A percentile compares a stretch with the other conserved stretches of the same genome.
These are phyloP conservation scores for Amoebophrya sp. DNA, from an alignment of 169 alveolate species.

Conservation along the genomic window DNA sequence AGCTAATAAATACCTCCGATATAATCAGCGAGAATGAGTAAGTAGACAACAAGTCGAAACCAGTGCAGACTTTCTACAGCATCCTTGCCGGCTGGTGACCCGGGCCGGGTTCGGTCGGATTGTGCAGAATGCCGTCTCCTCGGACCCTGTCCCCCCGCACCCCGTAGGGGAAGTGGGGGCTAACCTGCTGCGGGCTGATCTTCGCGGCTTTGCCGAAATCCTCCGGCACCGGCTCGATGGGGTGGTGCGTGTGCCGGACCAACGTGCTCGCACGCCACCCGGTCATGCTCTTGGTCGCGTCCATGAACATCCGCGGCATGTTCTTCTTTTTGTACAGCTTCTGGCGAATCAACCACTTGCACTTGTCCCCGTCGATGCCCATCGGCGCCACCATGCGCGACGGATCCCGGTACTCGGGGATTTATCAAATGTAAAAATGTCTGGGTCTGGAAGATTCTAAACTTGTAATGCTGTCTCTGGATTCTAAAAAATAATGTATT, in stretches of 20 bases:
- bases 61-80: too few species aligned
- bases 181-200: not conserved
- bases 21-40: too few species aligned
- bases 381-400: not conserved
- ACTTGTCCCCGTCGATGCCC: not conserved
- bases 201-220: not conserved
- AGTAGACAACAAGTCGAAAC: too few species aligned
- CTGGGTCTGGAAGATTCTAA: too few species aligned
- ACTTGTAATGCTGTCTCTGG: too few species aligned
- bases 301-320: not conserved
- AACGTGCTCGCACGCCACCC: not conserved
- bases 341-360: not conserved
- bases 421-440: too few species aligned
- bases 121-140: not conserved
- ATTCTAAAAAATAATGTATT: too few species aligned
- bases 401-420: not conserved
- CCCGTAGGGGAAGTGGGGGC: conserved; percentile 1
- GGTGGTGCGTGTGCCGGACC: not conserved
- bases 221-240: not conserved
- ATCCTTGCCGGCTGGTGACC: not conserved
- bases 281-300: not conserved
- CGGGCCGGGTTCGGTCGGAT: not conserved
- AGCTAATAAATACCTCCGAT: too few species aligned
- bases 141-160: not conserved
- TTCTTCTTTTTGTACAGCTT: not conserved